These are phyloP conservation scores for Angophora floribunda DNA, from an alignment of 345 rosid species.

Conservation along the genomic window DNA sequence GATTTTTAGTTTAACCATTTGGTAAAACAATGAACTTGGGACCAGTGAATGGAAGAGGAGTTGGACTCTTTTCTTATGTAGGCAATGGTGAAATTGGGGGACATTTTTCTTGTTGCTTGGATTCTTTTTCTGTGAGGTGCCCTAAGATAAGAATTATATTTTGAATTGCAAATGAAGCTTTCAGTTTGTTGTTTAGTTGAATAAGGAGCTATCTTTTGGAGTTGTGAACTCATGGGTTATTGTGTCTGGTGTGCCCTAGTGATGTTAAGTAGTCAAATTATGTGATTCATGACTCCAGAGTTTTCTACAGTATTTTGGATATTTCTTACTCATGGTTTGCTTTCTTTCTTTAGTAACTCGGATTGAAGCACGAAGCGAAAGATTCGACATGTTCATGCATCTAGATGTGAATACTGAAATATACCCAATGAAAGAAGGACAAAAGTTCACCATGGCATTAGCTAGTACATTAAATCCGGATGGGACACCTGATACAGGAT, in stretches of 20 bases:
- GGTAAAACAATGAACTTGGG: neutral
- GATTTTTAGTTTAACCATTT: neutral
- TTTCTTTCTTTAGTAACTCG: conserved; percentile 44
- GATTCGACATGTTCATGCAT: conserved; percentile 58
- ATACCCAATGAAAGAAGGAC: conserved; percentile 51
- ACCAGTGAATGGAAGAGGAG: neutral
- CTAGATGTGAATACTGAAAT: conserved; percentile 62
- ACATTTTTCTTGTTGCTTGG: neutral
- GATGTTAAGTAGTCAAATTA: neutral
- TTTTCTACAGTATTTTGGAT: neutral
- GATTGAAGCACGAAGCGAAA: conserved; percentile 57
- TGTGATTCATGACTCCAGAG: neutral
- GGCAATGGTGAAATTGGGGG: neutral
- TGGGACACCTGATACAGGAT: conserved; percentile 76
- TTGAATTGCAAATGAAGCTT: neutral
- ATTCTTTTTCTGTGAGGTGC: neutral
- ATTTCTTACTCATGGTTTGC: neutral
- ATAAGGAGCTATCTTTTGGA: neutral
- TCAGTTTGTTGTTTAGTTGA: neutral
- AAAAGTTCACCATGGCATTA: conserved; percentile 61
- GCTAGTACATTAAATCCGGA: conserved; percentile 68
- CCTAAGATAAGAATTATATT: neutral
- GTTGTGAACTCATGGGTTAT: neutral
- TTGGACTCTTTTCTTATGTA: neutral
- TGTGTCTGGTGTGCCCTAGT: neutral